Conservation (phyloP, 2,329 filamentous ascomycete species). For the Boeremia exigua region DNA sequence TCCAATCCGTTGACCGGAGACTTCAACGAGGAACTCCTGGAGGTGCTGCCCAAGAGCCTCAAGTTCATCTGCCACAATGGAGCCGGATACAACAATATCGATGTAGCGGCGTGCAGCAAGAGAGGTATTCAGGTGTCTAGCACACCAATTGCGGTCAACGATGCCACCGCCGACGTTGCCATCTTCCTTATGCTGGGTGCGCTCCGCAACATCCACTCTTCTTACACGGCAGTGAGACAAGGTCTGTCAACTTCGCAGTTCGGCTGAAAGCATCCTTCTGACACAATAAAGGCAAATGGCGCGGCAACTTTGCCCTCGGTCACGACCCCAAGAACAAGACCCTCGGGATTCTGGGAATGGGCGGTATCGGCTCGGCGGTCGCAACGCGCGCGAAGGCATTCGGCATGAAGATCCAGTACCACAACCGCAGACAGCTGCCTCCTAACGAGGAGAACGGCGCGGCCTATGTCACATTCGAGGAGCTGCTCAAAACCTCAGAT, state of each 20-base stretch:
- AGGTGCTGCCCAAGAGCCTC: constrained; percentile 49
- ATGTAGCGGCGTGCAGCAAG: constrained; percentile 60
- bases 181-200: constrained; percentile 61
- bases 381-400: constrained; percentile 59
- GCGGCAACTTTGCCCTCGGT: constrained; percentile 56
- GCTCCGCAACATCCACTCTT: constrained; percentile 56
- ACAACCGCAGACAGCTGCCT: constrained; percentile 57
- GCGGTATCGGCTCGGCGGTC: constrained; percentile 62
- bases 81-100: constrained; percentile 67
- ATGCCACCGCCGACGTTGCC: constrained; percentile 58
- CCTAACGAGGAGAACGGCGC: constrained; percentile 53
- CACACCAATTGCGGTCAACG: constrained; percentile 57
- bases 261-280: constrained; percentile 10
- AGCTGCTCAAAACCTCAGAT: constrained; percentile 60
- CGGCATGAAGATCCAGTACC: constrained; percentile 65
- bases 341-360: constrained; percentile 66
- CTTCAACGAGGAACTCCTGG: constrained; percentile 54
- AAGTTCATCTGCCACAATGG: constrained; percentile 57
- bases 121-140: constrained; percentile 54
- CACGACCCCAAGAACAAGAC: constrained; percentile 61
- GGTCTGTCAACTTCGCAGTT: constrained; percentile 29
- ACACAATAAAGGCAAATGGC: constrained; percentile 47
- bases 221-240: constrained; percentile 55
- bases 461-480: constrained; percentile 62
- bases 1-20: constrained; percentile 59